Evolutionary conservation across 106 monocot species (phyloP), one percentile per base, ranked within the genome.

Genomic region (Dendrobium nobile): DNA sequence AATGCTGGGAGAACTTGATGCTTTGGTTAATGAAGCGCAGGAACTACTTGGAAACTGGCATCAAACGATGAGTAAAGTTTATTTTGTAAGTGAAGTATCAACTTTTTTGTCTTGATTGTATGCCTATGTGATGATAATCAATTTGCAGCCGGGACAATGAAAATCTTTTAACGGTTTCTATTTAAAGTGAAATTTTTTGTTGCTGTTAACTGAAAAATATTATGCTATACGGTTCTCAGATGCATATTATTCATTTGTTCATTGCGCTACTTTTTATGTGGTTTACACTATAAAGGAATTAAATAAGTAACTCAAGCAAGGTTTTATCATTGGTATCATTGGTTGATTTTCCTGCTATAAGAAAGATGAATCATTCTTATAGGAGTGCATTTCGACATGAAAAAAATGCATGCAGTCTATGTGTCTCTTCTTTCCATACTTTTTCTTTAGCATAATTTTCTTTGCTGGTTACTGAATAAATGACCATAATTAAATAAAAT

Each of bases 41-140:
- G 90, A 87, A 81, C 86, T 92, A 75, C 20, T 88, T 74, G 87
- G 82, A 73, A 80, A 77, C 81, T 98, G 94, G 94, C 81, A 94
- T 28, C 87, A 82, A 37, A 37, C 37, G 37, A 37, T 37, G 37
- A 37, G 37, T 37, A 37, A 37, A 37, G 37, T 37, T 37, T 90
- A 92, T 81, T 89, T 92, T 84, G 97, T 97, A 88, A 54, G 92
- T 83, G 16, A 5, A 74, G 18, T 27, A 19, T 74, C 43, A 47
- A 0, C 26, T 16, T n/a, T 47, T 22, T 47, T 75, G 16, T 45
- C 24, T 18, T 47, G 42, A 73, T 73, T 73, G 41, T 18, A 9
- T 73, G 19, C 19, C 24, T 47, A 10, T 47, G 11, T 47, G 7
- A 47, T 47, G 47, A 47, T 47, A 68, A 47, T 47, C 47, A 0